phyloP scores from a whole-genome alignment of 768 basidiomycete species.

The Mrakia gelida region DNA sequence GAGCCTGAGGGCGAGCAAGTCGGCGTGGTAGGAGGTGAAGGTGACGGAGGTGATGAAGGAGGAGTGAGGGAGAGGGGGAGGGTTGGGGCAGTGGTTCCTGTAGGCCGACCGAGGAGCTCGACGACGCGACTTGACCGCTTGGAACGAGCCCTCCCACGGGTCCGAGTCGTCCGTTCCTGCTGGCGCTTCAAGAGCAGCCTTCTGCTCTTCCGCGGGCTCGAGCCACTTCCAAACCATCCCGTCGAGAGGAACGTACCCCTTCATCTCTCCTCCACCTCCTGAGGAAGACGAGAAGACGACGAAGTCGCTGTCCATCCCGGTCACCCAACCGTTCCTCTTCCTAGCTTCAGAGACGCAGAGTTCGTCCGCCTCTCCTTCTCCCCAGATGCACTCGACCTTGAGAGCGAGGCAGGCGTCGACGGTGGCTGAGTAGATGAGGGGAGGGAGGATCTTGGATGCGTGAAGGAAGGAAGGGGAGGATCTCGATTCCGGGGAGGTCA shows the following conservation, averaged over 20 bases:
- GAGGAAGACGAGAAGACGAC: conserved; percentile 35
- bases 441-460: conserved; percentile 38
- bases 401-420: conserved; percentile 38
- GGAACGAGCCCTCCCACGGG: conserved; percentile 16
- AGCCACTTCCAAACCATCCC: conserved; percentile 41
- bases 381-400: conserved; percentile 38
- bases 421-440: conserved; percentile 41
- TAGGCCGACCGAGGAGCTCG: background rate
- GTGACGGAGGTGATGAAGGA: conserved; percentile 29
- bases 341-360: conserved; percentile 40
- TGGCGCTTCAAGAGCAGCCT: background rate
- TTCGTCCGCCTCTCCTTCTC: conserved; percentile 44
- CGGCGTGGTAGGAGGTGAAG: conserved; percentile 16
- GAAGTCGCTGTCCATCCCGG: conserved; percentile 44
- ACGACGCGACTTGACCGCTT: conserved; percentile 20
- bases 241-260: conserved; percentile 44
- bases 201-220: conserved; percentile 32
- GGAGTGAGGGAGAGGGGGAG: conserved; percentile 25
- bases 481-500: conserved; percentile 41
- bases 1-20: conserved; percentile 25
- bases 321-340: conserved; percentile 40
- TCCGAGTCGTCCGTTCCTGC: background rate
- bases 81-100: conserved; percentile 16
- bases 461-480: conserved; percentile 39
- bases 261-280: conserved; percentile 27